Evolutionary conservation across 768 basidiomycete genomes (phyloP).

Genomic region (Lyophyllum atratum): DNA sequence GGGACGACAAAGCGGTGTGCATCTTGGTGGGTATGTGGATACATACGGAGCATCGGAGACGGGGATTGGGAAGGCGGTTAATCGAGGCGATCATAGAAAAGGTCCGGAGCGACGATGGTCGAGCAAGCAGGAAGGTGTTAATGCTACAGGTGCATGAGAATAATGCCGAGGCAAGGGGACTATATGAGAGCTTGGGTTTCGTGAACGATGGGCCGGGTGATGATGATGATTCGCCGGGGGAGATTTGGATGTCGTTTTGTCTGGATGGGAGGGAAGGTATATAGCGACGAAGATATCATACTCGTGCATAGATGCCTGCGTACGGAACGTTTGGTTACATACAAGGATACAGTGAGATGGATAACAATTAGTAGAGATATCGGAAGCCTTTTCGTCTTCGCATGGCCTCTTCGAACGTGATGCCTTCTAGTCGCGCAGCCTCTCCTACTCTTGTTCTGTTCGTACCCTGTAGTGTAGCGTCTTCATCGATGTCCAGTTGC

Average conservation of each 20-base stretch:
- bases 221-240: neutral
- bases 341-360: neutral
- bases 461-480: slow-evolving; percentile 41
- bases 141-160: slow-evolving; percentile 3
- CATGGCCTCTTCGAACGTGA: slow-evolving; percentile 61
- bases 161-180: slow-evolving; percentile 1
- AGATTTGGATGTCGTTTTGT: slow-evolving; percentile 4
- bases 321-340: neutral
- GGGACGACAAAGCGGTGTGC: slow-evolving; percentile 1
- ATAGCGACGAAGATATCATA: neutral
- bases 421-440: slow-evolving; percentile 58
- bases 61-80: slow-evolving; percentile 6
- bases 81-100: neutral
- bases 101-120: neutral
- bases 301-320: no score
- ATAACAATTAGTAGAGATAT: slow-evolving; percentile 47
- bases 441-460: slow-evolving; percentile 53
- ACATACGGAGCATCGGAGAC: slow-evolving; percentile 8
- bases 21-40: slow-evolving; percentile 12
- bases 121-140: neutral
- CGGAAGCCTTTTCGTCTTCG: slow-evolving; percentile 57
- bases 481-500: slow-evolving; percentile 50
- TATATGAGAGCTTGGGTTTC: slow-evolving; percentile 7
- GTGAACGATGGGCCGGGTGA: neutral
- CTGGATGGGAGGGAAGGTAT: neutral